phyloP scores from a whole-genome alignment of 2,329 filamentous ascomycete species.

The Colletotrichum lini region DNA sequence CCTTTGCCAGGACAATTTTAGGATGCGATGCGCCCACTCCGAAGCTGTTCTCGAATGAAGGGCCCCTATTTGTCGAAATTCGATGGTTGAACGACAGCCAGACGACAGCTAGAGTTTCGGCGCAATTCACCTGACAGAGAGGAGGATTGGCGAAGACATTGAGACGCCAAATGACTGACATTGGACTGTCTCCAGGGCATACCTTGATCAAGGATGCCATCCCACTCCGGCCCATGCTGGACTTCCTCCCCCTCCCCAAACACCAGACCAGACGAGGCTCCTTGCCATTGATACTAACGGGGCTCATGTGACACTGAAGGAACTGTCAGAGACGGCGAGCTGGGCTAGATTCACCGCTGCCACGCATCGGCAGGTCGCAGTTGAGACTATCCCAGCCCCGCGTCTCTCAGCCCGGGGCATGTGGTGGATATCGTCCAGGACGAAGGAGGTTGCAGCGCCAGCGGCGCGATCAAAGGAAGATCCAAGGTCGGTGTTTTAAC shows the following conservation, averaged over 20 bases:
- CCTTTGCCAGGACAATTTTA: constrained; percentile 20
- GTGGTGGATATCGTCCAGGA: constrained; percentile 24
- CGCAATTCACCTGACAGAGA: neutral
- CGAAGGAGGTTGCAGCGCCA: constrained; percentile 25
- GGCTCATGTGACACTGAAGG: constrained; percentile 33
- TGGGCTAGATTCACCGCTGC: constrained; percentile 23
- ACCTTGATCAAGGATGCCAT: constrained; percentile 21
- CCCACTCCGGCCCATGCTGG: constrained; percentile 8
- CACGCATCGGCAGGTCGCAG: constrained; percentile 6
- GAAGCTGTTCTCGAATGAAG: neutral
- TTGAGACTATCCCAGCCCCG: constrained; percentile 38
- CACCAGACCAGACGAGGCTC: constrained; percentile 34
- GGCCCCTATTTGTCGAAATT: neutral
- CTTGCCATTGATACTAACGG: neutral
- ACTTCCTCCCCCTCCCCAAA: neutral
- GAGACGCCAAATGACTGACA: neutral
- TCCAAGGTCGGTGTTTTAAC: too few relatives aligned
- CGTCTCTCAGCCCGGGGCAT: neutral
- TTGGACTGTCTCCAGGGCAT: neutral
- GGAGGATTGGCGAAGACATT: neutral
- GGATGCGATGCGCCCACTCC: constrained; percentile 10
- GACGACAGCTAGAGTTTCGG: neutral
- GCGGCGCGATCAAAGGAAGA: constrained; percentile 17
- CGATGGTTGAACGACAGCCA: neutral
- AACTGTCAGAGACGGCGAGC: constrained; percentile 4